Evolutionary conservation across 2,329 filamentous ascomycete species (phyloP), one percentile per base, ranked within the genome.

Genomic region (Botryosphaeria dothidea): DNA sequence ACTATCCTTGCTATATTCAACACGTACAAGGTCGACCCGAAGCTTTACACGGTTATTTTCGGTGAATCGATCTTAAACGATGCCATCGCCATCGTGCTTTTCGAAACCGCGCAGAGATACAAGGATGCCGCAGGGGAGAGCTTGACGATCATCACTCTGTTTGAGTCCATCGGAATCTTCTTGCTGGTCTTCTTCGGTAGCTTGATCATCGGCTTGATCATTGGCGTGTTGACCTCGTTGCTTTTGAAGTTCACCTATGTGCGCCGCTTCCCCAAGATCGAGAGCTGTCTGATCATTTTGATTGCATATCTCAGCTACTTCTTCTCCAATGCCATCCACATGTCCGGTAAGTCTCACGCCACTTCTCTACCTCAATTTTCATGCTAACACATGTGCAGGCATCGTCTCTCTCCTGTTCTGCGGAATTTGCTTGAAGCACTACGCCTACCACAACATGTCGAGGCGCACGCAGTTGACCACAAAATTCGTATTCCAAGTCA

Each of bases 381-480:
- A 27, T 9, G 11, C 68, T 68, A 69, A 70, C 52, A 11, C 1
- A 25, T n/a, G 64, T 57, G 19, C 61, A 95, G 92, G 93, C 70
- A 99, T 99, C 72, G 95, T 99, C 70, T 96, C 95, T 36, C 83
- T 99, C 66, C 84, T 99, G 1, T 99, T 99, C 82, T 99, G 95
- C 78, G 95, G 95, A 64, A 99, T 99, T 71, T 98, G 95, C 11
- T 83, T 99, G 68, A 99, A 99, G 79, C 95, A 99, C 77, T 99
- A 99, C 74, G 95, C 95, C 68, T 99, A 99, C 81, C 97, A 98
- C 84, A 99, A 99, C 82, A 99, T 99, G 95, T 99, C 95, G 31
- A 89, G 95, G 56, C 90, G 95, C 67, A 98, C 95, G 1, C 95
- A 99, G 77, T 88, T 99, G 68, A 97, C 95, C 17, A 99, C 95